These are phyloP conservation scores for Wallemia hederae DNA, from an alignment of 1,284 basidiomycete genomes.

Conservation along the genomic window DNA sequence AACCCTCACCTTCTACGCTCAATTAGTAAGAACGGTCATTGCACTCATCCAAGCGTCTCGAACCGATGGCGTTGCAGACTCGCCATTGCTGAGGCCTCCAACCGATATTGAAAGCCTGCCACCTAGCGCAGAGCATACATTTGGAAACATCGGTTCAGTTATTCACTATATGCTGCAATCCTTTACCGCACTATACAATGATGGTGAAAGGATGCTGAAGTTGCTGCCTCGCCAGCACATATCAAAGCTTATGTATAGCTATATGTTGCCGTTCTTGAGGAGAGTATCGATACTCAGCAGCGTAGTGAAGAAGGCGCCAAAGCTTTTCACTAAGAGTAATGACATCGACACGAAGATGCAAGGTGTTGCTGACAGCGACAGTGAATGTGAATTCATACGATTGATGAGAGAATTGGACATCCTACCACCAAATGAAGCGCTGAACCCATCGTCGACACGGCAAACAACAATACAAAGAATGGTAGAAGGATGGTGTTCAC, in stretches of 20 bases:
- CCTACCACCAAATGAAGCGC: neutral
- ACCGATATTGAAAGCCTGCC: neutral
- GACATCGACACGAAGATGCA: neutral
- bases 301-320: neutral
- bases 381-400: neutral
- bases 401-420: neutral
- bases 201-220: neutral
- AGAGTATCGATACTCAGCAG: neutral
- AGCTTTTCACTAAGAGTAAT: neutral
- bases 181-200: neutral
- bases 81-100: neutral
- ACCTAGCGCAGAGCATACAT: neutral
- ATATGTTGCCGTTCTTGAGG: neutral
- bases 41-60: constrained; percentile 40
- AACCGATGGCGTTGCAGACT: constrained; percentile 15
- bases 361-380: neutral
- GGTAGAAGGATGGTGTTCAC: neutral
- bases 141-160: neutral
- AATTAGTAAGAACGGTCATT: constrained; percentile 52
- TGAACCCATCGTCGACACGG: neutral
- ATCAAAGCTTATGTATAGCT: neutral
- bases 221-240: neutral
- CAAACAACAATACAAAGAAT: neutral
- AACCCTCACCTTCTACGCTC: constrained; percentile 59
- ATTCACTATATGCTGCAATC: neutral